Base-by-base conservation (phyloP, 2,329 filamentous ascomycete species). In the Stachybotrys chartarum region DNA sequence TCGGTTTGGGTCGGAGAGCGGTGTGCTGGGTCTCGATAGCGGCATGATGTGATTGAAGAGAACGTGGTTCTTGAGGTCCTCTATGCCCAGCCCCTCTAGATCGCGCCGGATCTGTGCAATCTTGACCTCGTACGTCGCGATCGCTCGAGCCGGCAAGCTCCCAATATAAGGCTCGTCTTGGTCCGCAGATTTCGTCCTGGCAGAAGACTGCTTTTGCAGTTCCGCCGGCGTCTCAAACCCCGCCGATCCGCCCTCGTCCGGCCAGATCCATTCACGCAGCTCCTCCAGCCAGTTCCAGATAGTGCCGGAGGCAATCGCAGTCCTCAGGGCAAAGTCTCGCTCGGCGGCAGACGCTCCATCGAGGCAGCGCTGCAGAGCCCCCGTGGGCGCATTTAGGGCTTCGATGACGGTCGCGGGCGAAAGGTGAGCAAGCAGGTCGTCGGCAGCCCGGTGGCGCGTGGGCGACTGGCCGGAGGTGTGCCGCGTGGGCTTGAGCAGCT, bases 11-110 rank as follows among this genome's bases (percentile, higher is more conserved):
- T 66, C 63, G 17, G 69, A 67, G 42, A 70, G 61, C 3, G 72
- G 71, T 10, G 70, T 72, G 17, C 63, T 64, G 8, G 72, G 70
- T 49, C 72, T 63, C 24, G 73, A 73, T 18, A 73, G 61, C 76
- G 76, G 81, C 60, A 86, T 74, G 67, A 88, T 86, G 74, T 96
- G 89, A 64, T 89, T 89, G 70, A 87, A 85, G 59, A 97, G 75
- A 61, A 97, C 88, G 66, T 93, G 89, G 49, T 82, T 84, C 74
- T 99, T 97, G 67, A 99, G 85, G 60, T 95, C 91, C 65, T 97
- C 90, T 45, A 95, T 77, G 54, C 89, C 83, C 53, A 94, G 75
- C 45, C 82, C 79, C 55, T 88, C 83, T 74, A 94, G 75, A 55
- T 85, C 84, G 49, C 79, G 76, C 14, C 77, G 79, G 56, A 97